Evolutionary conservation across 1,139 yeast species (phyloP).

Genomic region (Debaryomycetaceae sp.): DNA sequence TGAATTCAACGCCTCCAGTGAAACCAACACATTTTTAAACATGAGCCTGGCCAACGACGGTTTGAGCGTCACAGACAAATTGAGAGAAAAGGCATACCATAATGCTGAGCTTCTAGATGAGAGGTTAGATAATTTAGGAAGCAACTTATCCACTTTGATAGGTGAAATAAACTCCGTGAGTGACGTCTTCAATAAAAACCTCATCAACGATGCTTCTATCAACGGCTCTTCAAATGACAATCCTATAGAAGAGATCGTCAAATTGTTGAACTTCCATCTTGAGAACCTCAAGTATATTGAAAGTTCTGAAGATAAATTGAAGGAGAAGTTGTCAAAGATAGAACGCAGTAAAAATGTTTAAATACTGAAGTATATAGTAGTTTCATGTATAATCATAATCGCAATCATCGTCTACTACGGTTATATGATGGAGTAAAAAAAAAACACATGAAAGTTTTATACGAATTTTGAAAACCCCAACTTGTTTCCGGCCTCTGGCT

Average conservation of each 20-base stretch:
- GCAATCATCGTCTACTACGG: not conserved
- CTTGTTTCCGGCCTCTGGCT: not conserved
- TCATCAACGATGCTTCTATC: conserved; percentile 25
- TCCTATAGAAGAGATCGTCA: conserved; percentile 65
- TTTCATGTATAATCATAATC: not conserved
- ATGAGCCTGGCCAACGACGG: conserved; percentile 12
- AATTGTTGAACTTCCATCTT: conserved; percentile 80
- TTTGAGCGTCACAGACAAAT: conserved; percentile 65
- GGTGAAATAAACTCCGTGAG: conserved; percentile 85
- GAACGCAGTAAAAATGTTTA: conserved; percentile 7
- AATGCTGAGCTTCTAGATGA: conserved; percentile 85
- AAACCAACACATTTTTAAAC: conserved; percentile 6
- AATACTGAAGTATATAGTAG: not conserved
- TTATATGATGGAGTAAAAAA: not conserved
- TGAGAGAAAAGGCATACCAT: conserved; percentile 85
- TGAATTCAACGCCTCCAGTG: conserved; percentile 23
- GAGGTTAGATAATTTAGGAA: conserved; percentile 72
- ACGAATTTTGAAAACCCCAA: not conserved
- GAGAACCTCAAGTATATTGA: conserved; percentile 90
- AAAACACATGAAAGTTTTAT: not conserved
- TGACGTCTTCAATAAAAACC: conserved; percentile 67
- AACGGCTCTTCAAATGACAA: conserved; percentile 26
- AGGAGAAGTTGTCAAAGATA: conserved; percentile 54
- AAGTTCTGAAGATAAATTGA: conserved; percentile 62
- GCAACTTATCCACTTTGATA: conserved; percentile 71